Base-by-base conservation (phyloP, 2,329 filamentous ascomycete species). In the Decorospora gaudefroyi region DNA sequence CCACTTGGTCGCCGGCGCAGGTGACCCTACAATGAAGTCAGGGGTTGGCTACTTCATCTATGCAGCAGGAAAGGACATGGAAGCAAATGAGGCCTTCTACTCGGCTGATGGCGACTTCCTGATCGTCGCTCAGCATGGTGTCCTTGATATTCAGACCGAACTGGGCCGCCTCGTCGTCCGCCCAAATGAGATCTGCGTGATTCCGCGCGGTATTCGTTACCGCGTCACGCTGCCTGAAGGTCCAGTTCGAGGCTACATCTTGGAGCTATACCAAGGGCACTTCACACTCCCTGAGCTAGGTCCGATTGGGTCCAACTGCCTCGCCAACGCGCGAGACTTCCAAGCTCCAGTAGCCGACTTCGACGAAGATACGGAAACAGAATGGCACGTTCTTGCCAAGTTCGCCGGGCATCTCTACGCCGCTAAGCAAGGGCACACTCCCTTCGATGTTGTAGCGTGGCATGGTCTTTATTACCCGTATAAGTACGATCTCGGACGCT, bases 21-120 rank as follows among this genome's bases (percentile, higher is more conserved):
- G 90, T 11, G 87, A 93, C 58, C 84, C 88, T 0, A 86, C 85
- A 0, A 78, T 86, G 68, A 95, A 95, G 72, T 76, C 81, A 12
- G 90, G 90, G 0, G 60, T 95, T 28, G 90, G 87, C 15, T 90
- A 93, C 48, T 85, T 87, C 68, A 82, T 93, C 43, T 95, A 88
- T 64, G 85, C 87, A 1, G 88, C 86, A 0, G 88, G 87, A 13
- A 85, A 81, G 66, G 83, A 85, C 63, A 95, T 96, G 90, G 76
- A 77, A 34, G 72, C 77, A n/a, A 80, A 81, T 26, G 77, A 85
- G 35, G 88, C 88, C 0, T 95, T 91, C 68, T 95, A 92, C 76
- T 91, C 86, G 3, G 86, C 89, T 0, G 85, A 88, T 47, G 85
- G 85, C 11, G 84, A 87, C 61, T 78, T 84, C 48, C 71, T 87